Conservation (phyloP, 305 asterid species). For the Fraxinus paxiana region DNA sequence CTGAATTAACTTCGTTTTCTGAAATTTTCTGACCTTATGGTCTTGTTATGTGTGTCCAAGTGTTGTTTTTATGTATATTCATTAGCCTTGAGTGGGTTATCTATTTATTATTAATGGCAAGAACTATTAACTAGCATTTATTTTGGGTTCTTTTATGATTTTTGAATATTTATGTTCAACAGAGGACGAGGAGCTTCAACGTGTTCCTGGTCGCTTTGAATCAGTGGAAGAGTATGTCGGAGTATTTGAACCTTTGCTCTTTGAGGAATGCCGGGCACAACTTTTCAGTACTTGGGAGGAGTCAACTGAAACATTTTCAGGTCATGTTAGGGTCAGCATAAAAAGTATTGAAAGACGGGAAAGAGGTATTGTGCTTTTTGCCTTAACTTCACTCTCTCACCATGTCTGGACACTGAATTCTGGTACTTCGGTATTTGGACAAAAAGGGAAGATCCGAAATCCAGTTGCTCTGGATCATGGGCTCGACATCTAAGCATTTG, state of each 20-base stretch:
- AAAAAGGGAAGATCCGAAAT: slow-evolving; percentile 8
- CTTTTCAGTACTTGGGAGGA: slow-evolving; percentile 94
- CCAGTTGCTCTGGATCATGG: slow-evolving; percentile 13
- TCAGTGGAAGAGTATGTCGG: slow-evolving; percentile 88
- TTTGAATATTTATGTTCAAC: slow-evolving; percentile 22
- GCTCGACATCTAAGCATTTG: slow-evolving; percentile 10
- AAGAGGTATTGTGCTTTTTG: slow-evolving; percentile 64
- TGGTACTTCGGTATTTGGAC: slow-evolving; percentile 9
- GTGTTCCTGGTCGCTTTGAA: slow-evolving; percentile 88
- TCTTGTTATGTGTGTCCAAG: neutral
- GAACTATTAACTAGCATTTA: neutral
- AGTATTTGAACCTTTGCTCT: slow-evolving; percentile 96
- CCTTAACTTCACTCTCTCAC: slow-evolving; percentile 9
- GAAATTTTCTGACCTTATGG: slow-evolving; percentile 4
- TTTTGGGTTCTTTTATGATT: neutral
- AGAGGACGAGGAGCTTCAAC: slow-evolving; percentile 94
- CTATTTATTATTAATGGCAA: slow-evolving; percentile 2
- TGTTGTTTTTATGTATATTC: neutral
- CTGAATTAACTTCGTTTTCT: neutral
- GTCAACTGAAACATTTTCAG: slow-evolving; percentile 52
- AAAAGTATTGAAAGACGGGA: slow-evolving; percentile 82
- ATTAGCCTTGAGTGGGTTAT: neutral
- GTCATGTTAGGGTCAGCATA: slow-evolving; percentile 73
- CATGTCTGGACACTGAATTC: neutral
- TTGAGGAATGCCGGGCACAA: slow-evolving; percentile 97